Conservation (phyloP, 257 asterid species). For the Gentiana straminea region DNA sequence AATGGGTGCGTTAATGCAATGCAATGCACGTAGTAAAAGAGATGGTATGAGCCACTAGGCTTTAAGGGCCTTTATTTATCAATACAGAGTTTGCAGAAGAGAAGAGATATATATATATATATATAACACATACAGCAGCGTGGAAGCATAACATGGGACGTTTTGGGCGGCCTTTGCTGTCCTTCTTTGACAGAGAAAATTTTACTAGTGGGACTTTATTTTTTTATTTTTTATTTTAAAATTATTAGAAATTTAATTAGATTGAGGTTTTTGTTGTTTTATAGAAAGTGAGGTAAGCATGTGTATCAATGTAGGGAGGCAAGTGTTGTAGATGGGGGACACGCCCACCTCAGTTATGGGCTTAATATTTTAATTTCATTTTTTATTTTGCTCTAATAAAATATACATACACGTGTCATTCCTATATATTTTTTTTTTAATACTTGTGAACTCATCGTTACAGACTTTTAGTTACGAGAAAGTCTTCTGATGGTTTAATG, state of each 20-base stretch:
- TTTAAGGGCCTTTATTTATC: not conserved
- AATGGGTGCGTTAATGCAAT: slow-evolving; percentile 7
- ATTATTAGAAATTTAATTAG: not conserved
- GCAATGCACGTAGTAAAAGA: not conserved
- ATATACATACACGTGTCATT: no score
- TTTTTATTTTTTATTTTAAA: not conserved
- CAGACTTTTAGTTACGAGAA: no score
- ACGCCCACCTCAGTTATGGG: slow-evolving; percentile 3
- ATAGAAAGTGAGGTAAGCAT: not conserved
- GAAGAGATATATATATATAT: not conserved
- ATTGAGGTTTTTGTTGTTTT: not conserved
- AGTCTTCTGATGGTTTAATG: no score
- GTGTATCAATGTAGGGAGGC: slow-evolving; percentile 35
- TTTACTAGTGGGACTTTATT: not conserved
- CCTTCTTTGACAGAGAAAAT: slow-evolving; percentile 11
- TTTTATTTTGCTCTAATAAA: no score
- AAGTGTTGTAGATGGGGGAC: slow-evolving; percentile 21
- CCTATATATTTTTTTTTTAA: no score
- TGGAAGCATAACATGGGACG: slow-evolving; percentile 39
- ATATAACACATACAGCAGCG: slow-evolving; percentile 7
- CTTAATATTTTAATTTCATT: no score
- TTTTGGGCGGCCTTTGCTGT: slow-evolving; percentile 45
- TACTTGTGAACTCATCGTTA: no score
- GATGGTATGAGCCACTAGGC: no score
- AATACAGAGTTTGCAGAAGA: not conserved